Evolutionary conservation across 164 flowering plant genomes (phyloP), one percentile per base, ranked within the genome.

Genomic region (Tetracentron sinense): DNA sequence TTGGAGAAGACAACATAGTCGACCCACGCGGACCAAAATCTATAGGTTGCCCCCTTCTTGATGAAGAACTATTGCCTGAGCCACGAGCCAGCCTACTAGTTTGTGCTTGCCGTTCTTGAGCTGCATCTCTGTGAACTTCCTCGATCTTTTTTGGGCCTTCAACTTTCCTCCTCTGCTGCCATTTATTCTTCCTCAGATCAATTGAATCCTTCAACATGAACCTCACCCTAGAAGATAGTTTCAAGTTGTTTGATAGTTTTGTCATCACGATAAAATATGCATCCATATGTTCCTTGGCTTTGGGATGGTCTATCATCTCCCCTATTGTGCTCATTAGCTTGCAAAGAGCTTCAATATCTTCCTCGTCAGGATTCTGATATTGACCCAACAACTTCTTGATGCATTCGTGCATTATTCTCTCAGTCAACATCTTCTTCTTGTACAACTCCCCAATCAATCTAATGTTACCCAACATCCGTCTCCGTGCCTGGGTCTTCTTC

Each of bases 381-480:
- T 78, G 75, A 64, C 94, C 90, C 66, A 90, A 67, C 74, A 90
- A 63, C 70, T 85, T 86, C 60, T 74, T 81, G 42, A 90, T 90
- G 80, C 95, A 88, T 23, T 70, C 85, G 33, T 90, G 97, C 97
- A 90, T 88, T 53, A 90, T 90, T 74, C 83, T 85, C 76, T 88
- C 92, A 5, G 95, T 88, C 76, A 88, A 72, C 97, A 90, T 90
- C 69, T 49, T 86, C 74, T 88, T 90, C 74, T 90, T 90, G 78
- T 78, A 90, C 59, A 90, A 44, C 66, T 90, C 97, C 11, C 97
- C 95, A 64, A 90, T 88, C 49, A 90, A 79, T 68, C 92, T 79
- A 25, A 90, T 90, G 64, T 88, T 90, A 42, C 97, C 95, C 65
- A 90, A 71, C 97, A 88, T 90, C 26, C 95, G 78, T 65, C 92